Evolutionary conservation across 768 basidiomycete species (phyloP).

Genomic region (Rhodotorula kratochvilovae): DNA sequence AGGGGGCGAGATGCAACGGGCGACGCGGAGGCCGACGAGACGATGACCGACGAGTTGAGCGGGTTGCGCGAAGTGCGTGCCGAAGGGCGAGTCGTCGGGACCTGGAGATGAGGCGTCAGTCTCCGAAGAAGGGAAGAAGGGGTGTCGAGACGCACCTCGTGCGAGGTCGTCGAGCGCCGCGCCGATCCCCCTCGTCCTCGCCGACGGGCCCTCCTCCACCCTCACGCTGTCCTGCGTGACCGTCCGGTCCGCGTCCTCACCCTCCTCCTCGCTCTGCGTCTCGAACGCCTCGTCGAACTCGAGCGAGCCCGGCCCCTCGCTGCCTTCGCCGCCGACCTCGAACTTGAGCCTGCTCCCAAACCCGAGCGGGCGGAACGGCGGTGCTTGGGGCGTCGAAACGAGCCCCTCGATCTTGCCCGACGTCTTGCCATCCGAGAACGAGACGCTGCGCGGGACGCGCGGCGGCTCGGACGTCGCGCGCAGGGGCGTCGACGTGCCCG

Average conservation of each 20-base stretch:
- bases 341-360: neutral
- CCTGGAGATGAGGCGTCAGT: neutral
- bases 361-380: neutral
- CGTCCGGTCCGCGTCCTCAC: constrained; percentile 30
- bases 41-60: neutral
- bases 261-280: constrained; percentile 29
- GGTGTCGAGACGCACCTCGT: constrained; percentile 54
- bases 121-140: neutral
- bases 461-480: constrained; percentile 24
- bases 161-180: constrained; percentile 71
- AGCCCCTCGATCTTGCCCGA: constrained; percentile 69
- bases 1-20: constrained; percentile 2
- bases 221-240: constrained; percentile 19
- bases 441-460: constrained; percentile 73
- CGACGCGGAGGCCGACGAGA: neutral
- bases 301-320: constrained; percentile 15
- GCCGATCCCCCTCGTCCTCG: constrained; percentile 74
- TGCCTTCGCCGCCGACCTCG: constrained; percentile 29
- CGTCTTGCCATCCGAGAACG: constrained; percentile 90
- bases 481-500: neutral
- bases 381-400: too few species aligned
- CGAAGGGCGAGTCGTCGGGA: constrained; percentile 1
- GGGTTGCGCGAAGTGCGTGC: neutral
- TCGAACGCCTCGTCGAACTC: constrained; percentile 35
- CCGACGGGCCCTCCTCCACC: constrained; percentile 52